Conservation (phyloP, 2,329 filamentous ascomycete species). For the Cadophora sp. region DNA sequence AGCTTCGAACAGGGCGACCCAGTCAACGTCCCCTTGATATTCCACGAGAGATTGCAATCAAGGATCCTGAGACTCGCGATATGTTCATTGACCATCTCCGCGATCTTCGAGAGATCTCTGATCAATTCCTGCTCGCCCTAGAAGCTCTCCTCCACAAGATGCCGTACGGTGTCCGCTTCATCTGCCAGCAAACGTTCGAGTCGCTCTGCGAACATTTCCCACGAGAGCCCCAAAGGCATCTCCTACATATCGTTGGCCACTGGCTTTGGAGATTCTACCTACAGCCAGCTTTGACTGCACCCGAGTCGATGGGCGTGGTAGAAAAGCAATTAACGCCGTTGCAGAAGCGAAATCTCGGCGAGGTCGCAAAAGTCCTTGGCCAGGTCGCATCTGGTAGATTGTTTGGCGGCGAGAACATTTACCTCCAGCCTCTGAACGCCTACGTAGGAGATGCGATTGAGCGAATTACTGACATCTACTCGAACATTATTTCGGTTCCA, state of each 20-base stretch:
- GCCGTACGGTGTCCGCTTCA: conserved; percentile 90
- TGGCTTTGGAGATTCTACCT: conserved; percentile 97
- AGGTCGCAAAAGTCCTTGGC: conserved; percentile 89
- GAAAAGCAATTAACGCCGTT: conserved; percentile 88
- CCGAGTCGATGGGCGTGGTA: conserved; percentile 91
- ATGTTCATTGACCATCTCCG: conserved; percentile 95
- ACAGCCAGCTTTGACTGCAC: conserved; percentile 85
- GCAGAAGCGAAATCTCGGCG: conserved; percentile 89
- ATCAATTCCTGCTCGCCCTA: conserved; percentile 83
- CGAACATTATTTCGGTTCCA: conserved; percentile 79
- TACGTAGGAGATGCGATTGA: conserved; percentile 88
- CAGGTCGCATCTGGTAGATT: conserved; percentile 88
- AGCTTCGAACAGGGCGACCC: conserved; percentile 86
- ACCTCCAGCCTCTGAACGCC: conserved; percentile 91
- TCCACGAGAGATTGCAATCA: conserved; percentile 90
- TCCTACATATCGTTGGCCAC: conserved; percentile 84
- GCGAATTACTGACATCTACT: conserved; percentile 77
- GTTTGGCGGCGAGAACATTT: conserved; percentile 94
- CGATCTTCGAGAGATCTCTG: conserved; percentile 91
- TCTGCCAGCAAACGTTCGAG: conserved; percentile 86
- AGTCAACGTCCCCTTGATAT: conserved; percentile 85
- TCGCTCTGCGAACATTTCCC: conserved; percentile 79
- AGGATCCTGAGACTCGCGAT: conserved; percentile 88
- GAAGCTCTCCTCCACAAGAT: conserved; percentile 87
- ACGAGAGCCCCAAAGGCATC: conserved; percentile 75